Evolutionary conservation across 1,139 yeast species (phyloP), one percentile per base, ranked within the genome.

Genomic region (Yamadazyma trypodendri): DNA sequence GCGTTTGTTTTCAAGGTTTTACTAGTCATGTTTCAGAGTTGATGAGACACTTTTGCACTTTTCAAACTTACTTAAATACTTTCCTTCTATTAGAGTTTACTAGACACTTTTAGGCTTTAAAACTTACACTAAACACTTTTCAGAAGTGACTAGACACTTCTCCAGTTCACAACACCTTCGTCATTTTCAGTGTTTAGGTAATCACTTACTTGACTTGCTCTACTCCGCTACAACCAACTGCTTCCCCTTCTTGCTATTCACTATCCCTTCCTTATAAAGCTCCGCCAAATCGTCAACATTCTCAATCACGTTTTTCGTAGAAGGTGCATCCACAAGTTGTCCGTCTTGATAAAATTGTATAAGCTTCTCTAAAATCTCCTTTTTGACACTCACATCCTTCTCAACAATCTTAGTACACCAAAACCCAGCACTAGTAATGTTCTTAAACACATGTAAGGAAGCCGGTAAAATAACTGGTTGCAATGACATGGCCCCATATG

Each of bases 401-500:
- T 81, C 79, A 48, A 83, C 76, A 67, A 86, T 83, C 35, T 75
- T 81, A 9, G 97, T 86, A 39, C 92, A 81, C 98, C 99, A 92
- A 66, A 85, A 92, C 0, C 99, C 98, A 30, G 81, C 79, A 41
- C 90, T 81, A 14, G 86, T 82, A 43, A 92, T 63, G 55, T 90
- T 85, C 60, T 89, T 92, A 71, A 92, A 92, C 48, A 94, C 90
- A 55, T 87, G 86, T 44, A 87, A 66, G 1, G 96, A 79, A 1
- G 97, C 88, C 30, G 97, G 97, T 42, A 92, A 63, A 13, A 79
- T 76, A 18, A 94, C 94, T 2, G 98, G 98, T 63, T 88, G 92
- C 70, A 82, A 81, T 5, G 97, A 87, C 98, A 92, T 92, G 35
- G 96, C 98, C 21, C 99, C 99, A 57, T 92, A 92, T 1, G 98